phyloP scores from a whole-genome alignment of 495 filamentous ascomycete species.

The Extremus antarcticus region DNA sequence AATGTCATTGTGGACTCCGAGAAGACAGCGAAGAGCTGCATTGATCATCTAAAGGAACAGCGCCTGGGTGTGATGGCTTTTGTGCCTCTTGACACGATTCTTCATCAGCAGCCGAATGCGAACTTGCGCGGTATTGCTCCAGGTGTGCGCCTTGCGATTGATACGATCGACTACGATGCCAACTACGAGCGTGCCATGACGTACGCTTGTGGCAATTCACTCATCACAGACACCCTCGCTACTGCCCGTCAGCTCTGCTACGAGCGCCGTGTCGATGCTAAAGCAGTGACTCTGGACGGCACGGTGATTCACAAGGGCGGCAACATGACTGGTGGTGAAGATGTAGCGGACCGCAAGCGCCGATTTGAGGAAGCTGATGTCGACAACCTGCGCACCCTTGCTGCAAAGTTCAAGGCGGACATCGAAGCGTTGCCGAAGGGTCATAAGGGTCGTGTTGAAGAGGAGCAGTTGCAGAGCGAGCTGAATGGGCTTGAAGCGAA shows the following conservation, averaged over 20 bases:
- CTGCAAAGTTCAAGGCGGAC: slow-evolving; percentile 62
- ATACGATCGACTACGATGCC: slow-evolving; percentile 88
- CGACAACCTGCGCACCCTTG: slow-evolving; percentile 60
- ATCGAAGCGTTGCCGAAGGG: slow-evolving; percentile 64
- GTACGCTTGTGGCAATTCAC: slow-evolving; percentile 89
- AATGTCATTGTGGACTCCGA: slow-evolving; percentile 93
- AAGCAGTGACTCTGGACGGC: slow-evolving; percentile 86
- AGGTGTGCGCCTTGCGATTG: slow-evolving; percentile 80
- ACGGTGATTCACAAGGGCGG: slow-evolving; percentile 95
- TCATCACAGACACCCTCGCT: slow-evolving; percentile 79
- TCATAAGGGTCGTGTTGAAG: slow-evolving; percentile 58
- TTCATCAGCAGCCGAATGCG: slow-evolving; percentile 77
- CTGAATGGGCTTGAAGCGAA: slow-evolving; percentile 73
- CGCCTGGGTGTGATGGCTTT: slow-evolving; percentile 77
- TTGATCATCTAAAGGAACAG: slow-evolving; percentile 87
- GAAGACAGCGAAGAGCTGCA: slow-evolving; percentile 86
- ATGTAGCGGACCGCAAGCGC: slow-evolving; percentile 59
- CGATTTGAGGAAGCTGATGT: slow-evolving; percentile 85
- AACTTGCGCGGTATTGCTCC: slow-evolving; percentile 70
- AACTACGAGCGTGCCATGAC: slow-evolving; percentile 81
- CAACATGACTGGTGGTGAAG: slow-evolving; percentile 88
- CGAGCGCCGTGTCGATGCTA: slow-evolving; percentile 72
- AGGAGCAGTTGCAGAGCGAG: slow-evolving; percentile 72
- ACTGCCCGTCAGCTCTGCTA: slow-evolving; percentile 87
- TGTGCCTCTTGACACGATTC: slow-evolving; percentile 92